phyloP scores from a whole-genome alignment of 2,329 filamentous ascomycete genomes.

The Ustulina deusta region DNA sequence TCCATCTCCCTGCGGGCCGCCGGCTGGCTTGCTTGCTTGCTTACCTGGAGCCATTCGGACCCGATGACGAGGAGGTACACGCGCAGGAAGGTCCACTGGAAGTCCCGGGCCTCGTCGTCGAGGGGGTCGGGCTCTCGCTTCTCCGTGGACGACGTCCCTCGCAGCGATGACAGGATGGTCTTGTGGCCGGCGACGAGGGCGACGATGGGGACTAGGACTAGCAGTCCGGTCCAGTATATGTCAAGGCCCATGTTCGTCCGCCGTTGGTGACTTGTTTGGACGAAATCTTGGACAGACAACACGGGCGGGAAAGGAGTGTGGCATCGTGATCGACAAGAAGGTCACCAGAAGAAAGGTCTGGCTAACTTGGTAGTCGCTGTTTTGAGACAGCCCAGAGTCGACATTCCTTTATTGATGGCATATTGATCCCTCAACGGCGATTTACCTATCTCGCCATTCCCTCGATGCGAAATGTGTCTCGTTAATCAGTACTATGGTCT shows the following conservation, averaged over 20 bases:
- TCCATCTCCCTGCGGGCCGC: neutral
- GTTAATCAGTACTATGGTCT: neutral
- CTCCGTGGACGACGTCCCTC: conserved; percentile 12
- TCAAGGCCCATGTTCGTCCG: conserved; percentile 38
- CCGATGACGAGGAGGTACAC: conserved; percentile 64
- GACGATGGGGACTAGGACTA: conserved; percentile 43
- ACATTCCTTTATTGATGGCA: conserved; percentile 14
- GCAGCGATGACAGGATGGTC: conserved; percentile 26
- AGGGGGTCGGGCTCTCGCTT: conserved; percentile 12
- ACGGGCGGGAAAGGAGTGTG: neutral
- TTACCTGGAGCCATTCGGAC: conserved; percentile 64
- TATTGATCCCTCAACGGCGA: conserved; percentile 9
- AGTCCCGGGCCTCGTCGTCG: conserved; percentile 40
- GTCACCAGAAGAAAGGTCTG: neutral
- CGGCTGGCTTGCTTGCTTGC: conserved; percentile 15
- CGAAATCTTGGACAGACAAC: neutral
- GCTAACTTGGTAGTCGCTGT: neutral
- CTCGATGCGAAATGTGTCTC: neutral
- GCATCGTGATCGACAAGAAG: conserved; percentile 2
- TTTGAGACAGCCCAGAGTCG: conserved; percentile 7
- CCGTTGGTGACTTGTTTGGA: neutral
- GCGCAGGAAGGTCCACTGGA: conserved; percentile 44
- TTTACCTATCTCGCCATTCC: conserved; percentile 2
- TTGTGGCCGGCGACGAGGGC: conserved; percentile 39
- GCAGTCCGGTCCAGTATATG: conserved; percentile 46